Conservation (phyloP, 2,329 filamentous ascomycete genomes). For the Fusarium graminum region DNA sequence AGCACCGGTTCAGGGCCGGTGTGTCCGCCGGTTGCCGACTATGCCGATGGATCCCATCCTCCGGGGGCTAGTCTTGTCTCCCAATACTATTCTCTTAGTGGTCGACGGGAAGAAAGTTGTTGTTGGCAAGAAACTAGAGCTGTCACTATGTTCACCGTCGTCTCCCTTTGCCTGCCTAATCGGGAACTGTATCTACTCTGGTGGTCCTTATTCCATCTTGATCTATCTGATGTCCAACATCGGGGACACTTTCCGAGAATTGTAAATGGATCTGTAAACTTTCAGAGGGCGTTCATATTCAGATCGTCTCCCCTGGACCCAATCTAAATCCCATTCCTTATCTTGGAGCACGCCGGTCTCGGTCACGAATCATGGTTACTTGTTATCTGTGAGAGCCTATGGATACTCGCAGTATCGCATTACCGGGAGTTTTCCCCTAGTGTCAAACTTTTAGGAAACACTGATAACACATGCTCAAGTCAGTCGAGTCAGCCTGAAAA, state of each 20-base stretch:
- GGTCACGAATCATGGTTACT: conserved; percentile 3
- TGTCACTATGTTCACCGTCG: conserved; percentile 4
- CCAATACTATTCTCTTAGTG: conserved; percentile 35
- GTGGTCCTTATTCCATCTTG: conserved; percentile 4
- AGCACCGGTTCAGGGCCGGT: conserved; percentile 28
- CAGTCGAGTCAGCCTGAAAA: conserved; percentile 25
- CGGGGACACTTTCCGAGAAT: conserved; percentile 19
- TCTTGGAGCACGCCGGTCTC: conserved; percentile 23
- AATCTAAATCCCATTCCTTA: not conserved
- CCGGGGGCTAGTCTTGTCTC: conserved; percentile 31
- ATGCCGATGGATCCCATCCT: conserved; percentile 40
- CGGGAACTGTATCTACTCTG: conserved; percentile 23
- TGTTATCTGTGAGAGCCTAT: not conserved
- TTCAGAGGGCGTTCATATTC: conserved; percentile 12
- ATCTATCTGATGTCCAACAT: conserved; percentile 2
- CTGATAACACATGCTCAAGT: not conserved
- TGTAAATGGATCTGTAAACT: conserved; percentile 8
- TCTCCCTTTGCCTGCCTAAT: conserved; percentile 44
- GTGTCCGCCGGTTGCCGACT: conserved; percentile 42
- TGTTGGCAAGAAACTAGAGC: conserved; percentile 17
- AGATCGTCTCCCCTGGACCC: not conserved
- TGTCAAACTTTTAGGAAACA: conserved; percentile 3
- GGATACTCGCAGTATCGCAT: not conserved
- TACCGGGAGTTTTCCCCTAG: conserved; percentile 25
- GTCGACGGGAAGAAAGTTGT: conserved; percentile 17